These are phyloP conservation scores for Adiantum capillusveneris DNA, from an alignment of 75 land plant species.

Conservation along the genomic window DNA sequence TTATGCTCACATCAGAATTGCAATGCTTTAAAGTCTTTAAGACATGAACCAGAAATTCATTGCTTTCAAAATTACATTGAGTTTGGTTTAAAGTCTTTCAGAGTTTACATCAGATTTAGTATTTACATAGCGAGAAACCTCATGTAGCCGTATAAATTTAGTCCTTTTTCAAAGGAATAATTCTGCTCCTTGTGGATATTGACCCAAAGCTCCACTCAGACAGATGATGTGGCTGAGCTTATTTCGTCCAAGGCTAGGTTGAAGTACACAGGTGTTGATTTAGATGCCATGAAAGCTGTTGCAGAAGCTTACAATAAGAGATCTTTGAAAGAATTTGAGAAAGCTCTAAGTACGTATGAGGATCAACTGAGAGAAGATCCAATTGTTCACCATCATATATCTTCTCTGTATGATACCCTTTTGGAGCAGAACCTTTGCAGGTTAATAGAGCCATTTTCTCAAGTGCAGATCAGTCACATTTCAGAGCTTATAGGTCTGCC, in stretches of 20 bases:
- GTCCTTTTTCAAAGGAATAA: too few species aligned
- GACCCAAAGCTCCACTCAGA: constrained; percentile 71
- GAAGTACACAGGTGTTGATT: constrained; percentile 53
- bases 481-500: constrained; percentile 59
- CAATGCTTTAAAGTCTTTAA: too few species aligned
- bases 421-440: constrained; percentile 73
- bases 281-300: constrained; percentile 81
- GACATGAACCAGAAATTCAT: too few species aligned
- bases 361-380: constrained; percentile 71
- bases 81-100: too few species aligned
- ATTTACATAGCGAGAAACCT: too few species aligned
- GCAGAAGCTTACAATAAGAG: constrained; percentile 63
- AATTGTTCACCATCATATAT: constrained; percentile 68
- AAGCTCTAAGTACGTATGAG: constrained; percentile 23
- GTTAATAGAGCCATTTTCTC: constrained; percentile 61
- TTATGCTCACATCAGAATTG: too few species aligned
- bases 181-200: constrained; percentile 61
- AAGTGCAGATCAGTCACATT: constrained; percentile 59
- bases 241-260: constrained; percentile 73
- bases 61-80: too few species aligned
- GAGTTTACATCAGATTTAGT: too few species aligned
- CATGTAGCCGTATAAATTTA: too few species aligned
- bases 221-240: constrained; percentile 69
- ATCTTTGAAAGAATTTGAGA: constrained; percentile 35
- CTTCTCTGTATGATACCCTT: constrained; percentile 55